These are phyloP conservation scores for Gracilariopsis chorda DNA, from an alignment of 23 red algal genomes.

Conservation along the genomic window DNA sequence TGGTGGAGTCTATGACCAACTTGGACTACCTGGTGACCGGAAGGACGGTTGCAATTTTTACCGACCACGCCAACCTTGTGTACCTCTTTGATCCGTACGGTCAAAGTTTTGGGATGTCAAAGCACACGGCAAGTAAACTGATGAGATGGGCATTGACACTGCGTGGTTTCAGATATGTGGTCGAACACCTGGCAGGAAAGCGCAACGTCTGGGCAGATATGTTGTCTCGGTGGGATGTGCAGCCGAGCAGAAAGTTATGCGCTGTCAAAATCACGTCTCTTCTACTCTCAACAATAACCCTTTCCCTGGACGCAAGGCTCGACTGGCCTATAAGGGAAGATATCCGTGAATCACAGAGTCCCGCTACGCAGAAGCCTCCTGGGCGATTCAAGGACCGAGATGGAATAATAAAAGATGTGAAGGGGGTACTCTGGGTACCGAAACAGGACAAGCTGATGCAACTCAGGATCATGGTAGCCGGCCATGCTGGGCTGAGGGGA, in stretches of 20 bases:
- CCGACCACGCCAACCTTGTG: not conserved
- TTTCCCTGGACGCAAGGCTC: not conserved
- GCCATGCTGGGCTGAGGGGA: not conserved
- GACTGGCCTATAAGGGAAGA: not conserved
- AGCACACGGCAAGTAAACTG: not conserved
- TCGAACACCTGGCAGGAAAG: not conserved
- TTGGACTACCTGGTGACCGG: not conserved
- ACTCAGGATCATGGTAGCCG: not conserved
- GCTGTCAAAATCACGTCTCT: not conserved
- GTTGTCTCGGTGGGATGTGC: not conserved
- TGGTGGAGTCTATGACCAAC: not conserved
- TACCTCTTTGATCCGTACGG: not conserved
- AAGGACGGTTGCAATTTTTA: not conserved
- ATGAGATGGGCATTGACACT: slow-evolving; percentile 34
- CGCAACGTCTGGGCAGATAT: not conserved
- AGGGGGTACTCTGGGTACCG: not conserved
- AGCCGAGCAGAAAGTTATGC: not conserved
- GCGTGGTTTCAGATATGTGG: not conserved
- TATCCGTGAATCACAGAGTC: not conserved
- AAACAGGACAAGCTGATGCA: not conserved
- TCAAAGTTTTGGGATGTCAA: not conserved
- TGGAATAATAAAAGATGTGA: not conserved
- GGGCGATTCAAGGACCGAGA: not conserved
- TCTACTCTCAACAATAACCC: not conserved
- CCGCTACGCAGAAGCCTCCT: not conserved